Evolutionary conservation across 2,329 filamentous ascomycete species (phyloP).

Genomic region (Ophiocordyceps unilateralis): DNA sequence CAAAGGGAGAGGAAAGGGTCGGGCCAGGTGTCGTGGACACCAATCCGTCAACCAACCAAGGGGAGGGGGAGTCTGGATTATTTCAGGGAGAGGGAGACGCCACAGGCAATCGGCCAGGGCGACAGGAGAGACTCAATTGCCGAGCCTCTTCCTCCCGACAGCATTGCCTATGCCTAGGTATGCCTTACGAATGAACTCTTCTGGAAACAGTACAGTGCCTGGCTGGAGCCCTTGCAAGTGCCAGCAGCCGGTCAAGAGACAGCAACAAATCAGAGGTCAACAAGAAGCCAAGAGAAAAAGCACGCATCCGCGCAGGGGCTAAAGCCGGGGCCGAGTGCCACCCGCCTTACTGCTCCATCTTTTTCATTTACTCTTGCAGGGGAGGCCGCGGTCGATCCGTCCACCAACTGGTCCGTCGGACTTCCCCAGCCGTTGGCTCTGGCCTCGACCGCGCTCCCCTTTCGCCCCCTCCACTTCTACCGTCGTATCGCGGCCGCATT

Average conservation of each 20-base stretch:
- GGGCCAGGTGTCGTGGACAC: neutral
- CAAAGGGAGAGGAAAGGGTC: neutral
- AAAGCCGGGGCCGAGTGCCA: neutral
- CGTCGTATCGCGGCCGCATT: neutral
- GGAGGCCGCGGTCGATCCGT: neutral
- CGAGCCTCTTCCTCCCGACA: too few relatives aligned
- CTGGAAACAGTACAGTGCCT: too few relatives aligned
- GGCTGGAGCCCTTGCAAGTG: neutral
- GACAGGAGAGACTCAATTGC: neutral
- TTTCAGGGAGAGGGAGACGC: neutral
- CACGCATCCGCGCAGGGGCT: neutral
- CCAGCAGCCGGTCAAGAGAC: too few relatives aligned
- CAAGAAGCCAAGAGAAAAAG: neutral
- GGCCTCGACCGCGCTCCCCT: neutral
- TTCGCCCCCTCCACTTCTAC: neutral
- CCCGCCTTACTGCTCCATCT: neutral
- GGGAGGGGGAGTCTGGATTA: neutral
- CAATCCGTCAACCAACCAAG: neutral
- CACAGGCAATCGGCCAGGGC: too few relatives aligned
- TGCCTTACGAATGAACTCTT: too few relatives aligned
- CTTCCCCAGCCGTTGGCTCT: neutral
- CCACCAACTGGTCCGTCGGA: neutral
- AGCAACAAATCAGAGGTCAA: neutral
- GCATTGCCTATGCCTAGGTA: too few relatives aligned
- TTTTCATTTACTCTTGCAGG: neutral